Evolutionary conservation across 2,329 filamentous ascomycete species (phyloP).

Genomic region (Ascochyta viciae-villosae): DNA sequence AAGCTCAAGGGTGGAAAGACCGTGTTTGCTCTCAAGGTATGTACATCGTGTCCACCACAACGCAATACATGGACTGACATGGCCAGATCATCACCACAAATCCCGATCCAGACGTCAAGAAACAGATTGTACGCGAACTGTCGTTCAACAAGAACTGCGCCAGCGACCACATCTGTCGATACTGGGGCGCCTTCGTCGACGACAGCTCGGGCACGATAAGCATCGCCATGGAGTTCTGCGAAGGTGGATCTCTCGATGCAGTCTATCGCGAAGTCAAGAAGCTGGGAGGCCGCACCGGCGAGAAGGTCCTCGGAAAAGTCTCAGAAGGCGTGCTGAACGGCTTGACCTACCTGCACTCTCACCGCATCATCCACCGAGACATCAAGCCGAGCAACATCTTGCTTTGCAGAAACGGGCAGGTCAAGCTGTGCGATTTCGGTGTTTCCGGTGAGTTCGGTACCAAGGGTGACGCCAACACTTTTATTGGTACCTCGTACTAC

Average conservation of each 20-base stretch:
- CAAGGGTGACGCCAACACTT: conserved; percentile 97
- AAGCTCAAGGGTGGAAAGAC: conserved; percentile 90
- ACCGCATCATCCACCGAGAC: conserved; percentile 97
- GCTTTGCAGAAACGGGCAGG: conserved; percentile 83
- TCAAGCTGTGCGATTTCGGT: conserved; percentile 98
- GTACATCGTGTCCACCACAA: background rate
- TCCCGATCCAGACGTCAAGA: conserved; percentile 96
- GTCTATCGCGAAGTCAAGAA: conserved; percentile 98
- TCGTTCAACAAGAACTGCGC: conserved; percentile 98
- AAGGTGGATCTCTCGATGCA: conserved; percentile 93
- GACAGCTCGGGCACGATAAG: conserved; percentile 95
- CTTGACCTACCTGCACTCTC: conserved; percentile 90
- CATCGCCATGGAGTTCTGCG: conserved; percentile 99
- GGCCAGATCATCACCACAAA: conserved; percentile 90
- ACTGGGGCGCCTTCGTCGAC: conserved; percentile 97
- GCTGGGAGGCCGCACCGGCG: conserved; percentile 89
- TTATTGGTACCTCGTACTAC: conserved; percentile 98
- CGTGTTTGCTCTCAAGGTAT: conserved; percentile 93
- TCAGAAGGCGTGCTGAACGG: conserved; percentile 94
- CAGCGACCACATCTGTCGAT: conserved; percentile 94
- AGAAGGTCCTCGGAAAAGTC: conserved; percentile 96
- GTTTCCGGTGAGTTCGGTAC: conserved; percentile 98
- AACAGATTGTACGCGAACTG: conserved; percentile 94
- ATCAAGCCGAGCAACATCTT: conserved; percentile 99
- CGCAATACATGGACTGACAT: conserved; percentile 16